Conservation (phyloP, 352 stramenopile genomes). For the Poterioochromonas sp. region DNA sequence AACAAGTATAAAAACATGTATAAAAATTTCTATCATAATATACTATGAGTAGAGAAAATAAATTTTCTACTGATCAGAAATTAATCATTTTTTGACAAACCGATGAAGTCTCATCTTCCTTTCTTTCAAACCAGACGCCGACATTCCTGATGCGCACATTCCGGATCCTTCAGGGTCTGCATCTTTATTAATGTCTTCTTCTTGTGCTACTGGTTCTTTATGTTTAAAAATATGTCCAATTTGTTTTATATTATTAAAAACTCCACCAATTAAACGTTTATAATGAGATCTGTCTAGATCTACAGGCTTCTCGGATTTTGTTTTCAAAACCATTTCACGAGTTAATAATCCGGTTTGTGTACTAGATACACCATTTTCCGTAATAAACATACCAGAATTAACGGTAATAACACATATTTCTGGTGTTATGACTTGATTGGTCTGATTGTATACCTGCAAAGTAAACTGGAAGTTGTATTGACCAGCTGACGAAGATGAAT, state of each 20-base stretch:
- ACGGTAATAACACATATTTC: constrained; percentile 10
- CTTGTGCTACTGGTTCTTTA: background rate
- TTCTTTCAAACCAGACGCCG: too few species aligned
- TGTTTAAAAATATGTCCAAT: background rate
- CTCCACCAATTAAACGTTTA: background rate
- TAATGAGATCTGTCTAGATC: background rate
- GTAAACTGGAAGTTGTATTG: constrained; percentile 1
- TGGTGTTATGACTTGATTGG: background rate
- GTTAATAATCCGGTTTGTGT: background rate
- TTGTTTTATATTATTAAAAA: background rate
- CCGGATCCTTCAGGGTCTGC: too few species aligned
- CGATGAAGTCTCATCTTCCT: too few species aligned
- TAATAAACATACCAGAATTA: constrained; percentile 10
- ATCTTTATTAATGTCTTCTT: background rate
- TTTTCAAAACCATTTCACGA: background rate
- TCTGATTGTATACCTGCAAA: background rate
- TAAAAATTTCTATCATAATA: too few species aligned
- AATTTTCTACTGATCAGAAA: too few species aligned
- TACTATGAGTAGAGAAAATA: too few species aligned
- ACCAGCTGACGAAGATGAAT: background rate
- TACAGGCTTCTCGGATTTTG: background rate
- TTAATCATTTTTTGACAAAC: too few species aligned
- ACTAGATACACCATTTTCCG: background rate
- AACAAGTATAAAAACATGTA: too few species aligned
- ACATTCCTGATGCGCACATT: too few species aligned